Base-by-base conservation (phyloP, 148 eudicot species). In the Rhododendron griersonianum region DNA sequence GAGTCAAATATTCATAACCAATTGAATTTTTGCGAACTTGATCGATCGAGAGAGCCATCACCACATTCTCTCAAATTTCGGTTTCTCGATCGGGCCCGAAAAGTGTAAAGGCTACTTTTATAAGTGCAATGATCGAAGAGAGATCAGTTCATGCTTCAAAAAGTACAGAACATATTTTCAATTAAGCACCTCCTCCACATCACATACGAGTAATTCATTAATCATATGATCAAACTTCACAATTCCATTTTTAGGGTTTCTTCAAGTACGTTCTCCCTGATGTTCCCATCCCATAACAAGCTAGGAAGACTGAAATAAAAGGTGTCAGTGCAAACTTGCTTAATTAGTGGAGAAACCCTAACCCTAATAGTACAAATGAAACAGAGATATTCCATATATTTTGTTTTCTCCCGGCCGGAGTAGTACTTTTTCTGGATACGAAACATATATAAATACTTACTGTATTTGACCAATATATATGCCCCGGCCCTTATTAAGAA, bases 321-420 rank as follows among this genome's bases (percentile, higher is more conserved):
- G 53, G 53, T 78, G 51, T 11, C n/a, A 23, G 13, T 41, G 11
- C 74, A 59, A 82, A 37, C 77, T 63, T 18, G 23, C 19, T 57
- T 18, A 63, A 2, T 59, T 5, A 41, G 45, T 47, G 84, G 84
- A 82, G 75, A 39, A 83, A 65, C 75, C 57, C 78, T 44, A 83
- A 83, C 77, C 85, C 77, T 28, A 33, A 1, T 33, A 33, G 69
- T 71, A 41, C 76, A 71, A 71, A 71, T 71, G 37, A 28, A 15
- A 51, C 55, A 11, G 21, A 55, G 35, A 25, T 14, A 65, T 30
- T 67, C 74, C 35, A n/a, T 10, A 39, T 21, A 50, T 71, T 69
- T 28, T 65, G 25, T 65, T 65, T 71, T 71, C 37, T 28, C 39
- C 6, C 21, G 59, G 21, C 59, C 59, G 65, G n/a, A 59, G 67